phyloP scores from a whole-genome alignment of 345 rosid species.

The Moricandia moricandioides region DNA sequence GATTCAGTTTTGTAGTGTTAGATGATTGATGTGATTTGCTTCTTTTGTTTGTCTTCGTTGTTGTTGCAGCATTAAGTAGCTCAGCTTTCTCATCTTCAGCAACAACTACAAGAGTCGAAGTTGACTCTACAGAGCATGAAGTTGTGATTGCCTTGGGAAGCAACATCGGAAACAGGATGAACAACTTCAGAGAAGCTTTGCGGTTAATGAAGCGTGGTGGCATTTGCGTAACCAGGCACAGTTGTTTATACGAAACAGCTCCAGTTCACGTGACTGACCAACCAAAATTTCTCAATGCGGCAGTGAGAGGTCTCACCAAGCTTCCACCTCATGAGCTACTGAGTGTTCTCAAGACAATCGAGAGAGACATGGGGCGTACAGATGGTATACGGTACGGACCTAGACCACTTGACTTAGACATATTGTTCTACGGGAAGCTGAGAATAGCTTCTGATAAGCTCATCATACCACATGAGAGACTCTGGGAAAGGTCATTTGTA shows the following conservation, averaged over 20 bases:
- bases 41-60: too few relatives aligned
- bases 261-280: conserved; percentile 91
- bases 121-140: conserved; percentile 68
- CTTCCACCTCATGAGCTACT: conserved; percentile 80
- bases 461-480: conserved; percentile 76
- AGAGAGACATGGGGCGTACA: conserved; percentile 75
- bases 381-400: conserved; percentile 79
- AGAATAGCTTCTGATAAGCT: conserved; percentile 58
- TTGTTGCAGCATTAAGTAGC: conserved; percentile 38
- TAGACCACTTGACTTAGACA: conserved; percentile 86
- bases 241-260: conserved; percentile 80
- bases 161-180: conserved; percentile 74
- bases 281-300: conserved; percentile 83
- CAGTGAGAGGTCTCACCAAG: conserved; percentile 74
- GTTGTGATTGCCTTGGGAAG: conserved; percentile 90
- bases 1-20: neutral
- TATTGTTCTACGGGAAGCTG: conserved; percentile 76
- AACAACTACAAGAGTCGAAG: conserved; percentile 38
- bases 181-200: conserved; percentile 67
- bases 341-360: conserved; percentile 66
- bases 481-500: conserved; percentile 92
- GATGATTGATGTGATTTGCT: neutral
- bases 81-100: conserved; percentile 42
- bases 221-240: conserved; percentile 60
- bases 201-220: conserved; percentile 60